Evolutionary conservation across 2,329 filamentous ascomycete species (phyloP), one percentile per base, ranked within the genome.

Genomic region (Amylocarpus encephaloides): DNA sequence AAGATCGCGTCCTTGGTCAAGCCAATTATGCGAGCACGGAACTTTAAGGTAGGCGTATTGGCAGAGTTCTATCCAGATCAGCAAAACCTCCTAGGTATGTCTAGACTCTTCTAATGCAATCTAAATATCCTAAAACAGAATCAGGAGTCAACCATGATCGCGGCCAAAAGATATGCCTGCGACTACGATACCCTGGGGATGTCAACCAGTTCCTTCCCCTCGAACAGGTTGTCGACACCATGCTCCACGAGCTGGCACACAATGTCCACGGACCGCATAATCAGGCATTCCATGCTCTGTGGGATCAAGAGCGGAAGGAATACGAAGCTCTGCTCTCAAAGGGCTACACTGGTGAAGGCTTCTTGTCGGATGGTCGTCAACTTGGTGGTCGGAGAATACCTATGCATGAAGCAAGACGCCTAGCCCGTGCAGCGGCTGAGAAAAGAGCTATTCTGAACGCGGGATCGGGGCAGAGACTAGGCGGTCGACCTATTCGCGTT

Each of bases 191-290:
- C 67, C 74, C 86, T 5, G 75, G 79, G 60, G 88, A 95, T 65
- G 76, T 79, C 9, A 80, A 73, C 35, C 83, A 88, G 60, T 97
- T 97, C 62, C 68, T 95, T 16, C 83, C 86, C 1, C 71, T 91
- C 50, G 89, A 96, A 63, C 74, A 86, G 57, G 77, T 95, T 6
- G 76, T 89, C 39, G 90, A 96, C 67, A 97, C 92, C 0, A 86
- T 97, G 82, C 80, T 97, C 16, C 92, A 97, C 66, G 92, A 97
- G 73, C 79, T 97, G 2, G 84, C 82, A n/a, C 92, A 97, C 64
- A 95, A 86, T 57, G 79, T 89, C 10, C 82, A 85, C 67, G 89
- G 88, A 0, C 87, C 88, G 1, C 92, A 97, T 66, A 82, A 96
- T 64, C 77, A 74, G 42, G 78, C 85, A 33, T 97, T 97, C 64